These are phyloP conservation scores for Torulaspora quercuum DNA, from an alignment of 805 yeast genomes.

Conservation along the genomic window DNA sequence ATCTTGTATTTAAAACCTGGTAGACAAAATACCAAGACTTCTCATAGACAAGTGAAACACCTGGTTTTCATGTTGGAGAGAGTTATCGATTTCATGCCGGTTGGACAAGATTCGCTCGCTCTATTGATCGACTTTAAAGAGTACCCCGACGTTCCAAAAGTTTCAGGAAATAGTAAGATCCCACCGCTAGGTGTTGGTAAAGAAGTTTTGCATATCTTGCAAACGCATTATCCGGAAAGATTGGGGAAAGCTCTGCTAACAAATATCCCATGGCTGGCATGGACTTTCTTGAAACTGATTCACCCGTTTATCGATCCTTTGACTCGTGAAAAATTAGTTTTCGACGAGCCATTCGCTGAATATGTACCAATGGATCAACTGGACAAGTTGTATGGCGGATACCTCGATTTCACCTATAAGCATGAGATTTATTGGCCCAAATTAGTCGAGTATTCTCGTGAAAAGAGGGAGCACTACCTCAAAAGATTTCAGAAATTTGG, in stretches of 20 bases:
- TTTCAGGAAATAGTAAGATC: conserved; percentile 58
- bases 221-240: conserved; percentile 96
- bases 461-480: conserved; percentile 60
- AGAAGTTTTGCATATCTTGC: conserved; percentile 88
- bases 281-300: conserved; percentile 86
- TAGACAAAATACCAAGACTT: conserved; percentile 88
- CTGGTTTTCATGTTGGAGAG: conserved; percentile 89
- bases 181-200: conserved; percentile 90
- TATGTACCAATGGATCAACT: conserved; percentile 81
- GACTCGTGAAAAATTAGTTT: conserved; percentile 89
- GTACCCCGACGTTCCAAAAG: conserved; percentile 52
- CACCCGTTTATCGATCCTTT: conserved; percentile 96
- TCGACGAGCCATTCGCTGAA: conserved; percentile 79
- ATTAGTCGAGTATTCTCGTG: conserved; percentile 56
- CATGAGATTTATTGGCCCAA: conserved; percentile 80
- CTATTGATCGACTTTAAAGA: conserved; percentile 88
- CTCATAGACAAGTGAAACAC: conserved; percentile 92
- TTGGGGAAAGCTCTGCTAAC: conserved; percentile 88
- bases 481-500: conserved; percentile 72
- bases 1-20: conserved; percentile 92
- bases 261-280: conserved; percentile 90
- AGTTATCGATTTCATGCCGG: conserved; percentile 91
- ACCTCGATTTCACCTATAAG: conserved; percentile 74
- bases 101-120: conserved; percentile 93
- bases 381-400: conserved; percentile 82